Percentiles rank a stretch among this genome's conserved stretches.
Conservation (phyloP, 225 moss, liverwort and hornwort species). For the Thuidium tamariscinum region DNA sequence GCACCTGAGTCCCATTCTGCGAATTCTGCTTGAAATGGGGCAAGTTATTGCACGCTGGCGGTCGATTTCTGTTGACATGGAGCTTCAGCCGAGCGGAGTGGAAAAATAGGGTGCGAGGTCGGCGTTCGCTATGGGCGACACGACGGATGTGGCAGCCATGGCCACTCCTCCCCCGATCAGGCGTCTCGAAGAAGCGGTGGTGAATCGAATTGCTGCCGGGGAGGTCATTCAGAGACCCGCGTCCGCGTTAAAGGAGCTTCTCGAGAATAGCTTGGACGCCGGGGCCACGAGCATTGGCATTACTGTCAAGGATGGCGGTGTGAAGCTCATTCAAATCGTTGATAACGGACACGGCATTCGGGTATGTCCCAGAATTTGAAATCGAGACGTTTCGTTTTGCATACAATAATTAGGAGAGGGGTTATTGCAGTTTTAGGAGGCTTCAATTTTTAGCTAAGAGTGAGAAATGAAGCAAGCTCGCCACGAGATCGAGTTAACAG, state of each 20-base stretch:
- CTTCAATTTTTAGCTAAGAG: not conserved
- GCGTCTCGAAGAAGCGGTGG: conserved; percentile 72
- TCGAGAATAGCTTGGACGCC: conserved; percentile 94
- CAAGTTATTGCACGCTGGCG: not conserved
- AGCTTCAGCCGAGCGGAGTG: not conserved
- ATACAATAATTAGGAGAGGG: not conserved
- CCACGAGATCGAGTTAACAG: not conserved
- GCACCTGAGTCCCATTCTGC: not conserved
- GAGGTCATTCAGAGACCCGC: conserved; percentile 96
- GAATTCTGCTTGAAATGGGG: not conserved
- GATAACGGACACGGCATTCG: conserved; percentile 95
- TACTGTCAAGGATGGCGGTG: conserved; percentile 83
- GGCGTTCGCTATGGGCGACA: conserved; percentile 9
- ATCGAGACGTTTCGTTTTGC: not conserved
- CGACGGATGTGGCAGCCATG: not conserved
- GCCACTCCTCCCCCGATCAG: conserved; percentile 48
- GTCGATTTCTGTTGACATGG: not conserved
- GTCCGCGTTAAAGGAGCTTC: conserved; percentile 88
- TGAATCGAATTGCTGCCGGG: conserved; percentile 91
- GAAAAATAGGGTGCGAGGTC: not conserved
- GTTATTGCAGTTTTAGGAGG: not conserved
- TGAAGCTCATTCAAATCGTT: conserved; percentile 92
- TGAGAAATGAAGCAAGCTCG: not conserved
- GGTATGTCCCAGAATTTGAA: conserved; percentile 20
- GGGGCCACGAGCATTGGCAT: conserved; percentile 71